A percentile compares a stretch with the other conserved stretches of the same genome.
Evolutionary conservation across 306 rosid genomes (phyloP).

Genomic region (Cicer arietinum): DNA sequence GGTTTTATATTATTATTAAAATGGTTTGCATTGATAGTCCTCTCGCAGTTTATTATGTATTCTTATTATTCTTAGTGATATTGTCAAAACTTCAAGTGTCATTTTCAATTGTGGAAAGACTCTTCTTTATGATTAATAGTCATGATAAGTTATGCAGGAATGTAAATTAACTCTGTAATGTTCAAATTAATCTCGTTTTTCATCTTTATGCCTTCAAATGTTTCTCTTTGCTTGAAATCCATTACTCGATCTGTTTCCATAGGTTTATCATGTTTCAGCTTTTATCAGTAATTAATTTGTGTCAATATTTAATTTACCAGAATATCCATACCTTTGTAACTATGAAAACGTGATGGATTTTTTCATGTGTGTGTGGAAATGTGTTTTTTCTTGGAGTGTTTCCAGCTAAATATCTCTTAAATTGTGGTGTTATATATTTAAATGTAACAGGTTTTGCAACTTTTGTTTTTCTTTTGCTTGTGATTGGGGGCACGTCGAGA

Average conservation of each 20-base stretch:
- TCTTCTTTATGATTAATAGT: not conserved
- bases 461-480: slow-evolving; percentile 52
- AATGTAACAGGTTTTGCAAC: slow-evolving; percentile 57
- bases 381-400: not conserved
- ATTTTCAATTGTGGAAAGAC: not conserved
- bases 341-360: slow-evolving; percentile 2
- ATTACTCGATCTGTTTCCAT: not conserved
- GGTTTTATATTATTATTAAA: not conserved
- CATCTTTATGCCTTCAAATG: slow-evolving; percentile 29
- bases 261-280: slow-evolving; percentile 2
- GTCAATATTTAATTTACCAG: slow-evolving; percentile 1
- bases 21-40: slow-evolving; percentile 8
- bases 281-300: not conserved
- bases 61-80: not conserved
- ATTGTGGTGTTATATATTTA: slow-evolving; percentile 10
- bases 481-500: slow-evolving; percentile 68
- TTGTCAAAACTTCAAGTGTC: not conserved
- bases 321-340: slow-evolving; percentile 15
- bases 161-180: slow-evolving; percentile 10
- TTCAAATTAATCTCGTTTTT: not conserved
- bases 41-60: not conserved
- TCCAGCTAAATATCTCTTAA: slow-evolving; percentile 8
- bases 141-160: not conserved
- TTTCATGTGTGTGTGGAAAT: slow-evolving; percentile 13
- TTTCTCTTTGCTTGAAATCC: slow-evolving; percentile 33